These are phyloP conservation scores for Musa schizocarpa DNA, from an alignment of 176 grass and related monocot genomes.

Conservation along the genomic window DNA sequence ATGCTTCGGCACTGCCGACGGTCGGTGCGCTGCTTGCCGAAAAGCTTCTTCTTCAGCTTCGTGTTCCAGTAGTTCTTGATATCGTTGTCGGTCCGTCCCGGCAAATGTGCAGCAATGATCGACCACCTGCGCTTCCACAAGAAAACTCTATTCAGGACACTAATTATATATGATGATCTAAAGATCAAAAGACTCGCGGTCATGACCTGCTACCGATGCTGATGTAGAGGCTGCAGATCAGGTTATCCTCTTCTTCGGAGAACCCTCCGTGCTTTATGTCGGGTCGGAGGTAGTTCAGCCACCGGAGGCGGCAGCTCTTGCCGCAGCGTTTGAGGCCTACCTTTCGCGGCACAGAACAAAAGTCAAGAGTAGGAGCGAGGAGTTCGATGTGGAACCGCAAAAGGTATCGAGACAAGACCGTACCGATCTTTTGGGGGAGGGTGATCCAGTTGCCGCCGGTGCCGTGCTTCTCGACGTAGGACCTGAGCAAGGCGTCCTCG, in stretches of 20 bases:
- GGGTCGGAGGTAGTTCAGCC: constrained; percentile 94
- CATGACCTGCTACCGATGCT: constrained; percentile 92
- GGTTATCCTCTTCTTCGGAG: constrained; percentile 85
- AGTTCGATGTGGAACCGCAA: too few species aligned
- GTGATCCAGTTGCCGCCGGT: constrained; percentile 94
- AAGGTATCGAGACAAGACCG: neutral
- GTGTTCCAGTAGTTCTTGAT: constrained; percentile 99
- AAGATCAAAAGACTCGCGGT: constrained; percentile 19
- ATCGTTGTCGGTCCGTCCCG: constrained; percentile 89
- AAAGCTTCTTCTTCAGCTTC: constrained; percentile 91
- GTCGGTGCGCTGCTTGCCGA: constrained; percentile 60
- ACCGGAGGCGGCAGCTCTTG: constrained; percentile 93
- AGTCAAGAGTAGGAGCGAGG: too few species aligned
- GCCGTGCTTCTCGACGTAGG: constrained; percentile 89
- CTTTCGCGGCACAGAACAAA: too few species aligned
- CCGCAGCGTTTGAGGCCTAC: constrained; percentile 85
- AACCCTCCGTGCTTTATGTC: constrained; percentile 88
- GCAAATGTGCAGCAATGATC: constrained; percentile 86
- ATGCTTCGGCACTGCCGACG: neutral
- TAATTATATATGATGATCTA: constrained; percentile 7
- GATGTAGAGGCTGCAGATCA: constrained; percentile 75
- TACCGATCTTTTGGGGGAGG: constrained; percentile 90
- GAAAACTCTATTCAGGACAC: constrained; percentile 24
- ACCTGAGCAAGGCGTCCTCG: constrained; percentile 84
- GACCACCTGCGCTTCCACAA: constrained; percentile 56